Base-by-base conservation (phyloP, 2,329 filamentous ascomycete species). In the Fusarium chlamydosporum region DNA sequence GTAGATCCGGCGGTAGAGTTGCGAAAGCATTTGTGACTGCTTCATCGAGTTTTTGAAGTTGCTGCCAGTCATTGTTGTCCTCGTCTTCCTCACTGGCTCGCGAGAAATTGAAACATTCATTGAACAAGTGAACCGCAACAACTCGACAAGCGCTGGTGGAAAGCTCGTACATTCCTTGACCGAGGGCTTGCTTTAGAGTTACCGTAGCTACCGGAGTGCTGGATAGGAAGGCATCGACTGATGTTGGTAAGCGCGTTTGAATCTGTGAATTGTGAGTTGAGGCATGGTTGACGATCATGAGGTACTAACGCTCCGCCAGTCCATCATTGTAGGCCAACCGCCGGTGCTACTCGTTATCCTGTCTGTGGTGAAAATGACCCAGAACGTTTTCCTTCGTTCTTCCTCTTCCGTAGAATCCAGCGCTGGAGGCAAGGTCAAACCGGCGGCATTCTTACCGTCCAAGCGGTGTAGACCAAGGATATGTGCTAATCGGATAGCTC, bases 291-390 rank as follows among this genome's bases (percentile, higher is more conserved):
- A 23, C 1, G 2, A 4, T 0, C 5, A 0, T 7, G 1, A 2
- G 2, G 6, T 5, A 31, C 68, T 43, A 23, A 70, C 68, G 2
- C 59, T 70, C 8, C 64, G 65, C 60, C 52, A 87, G 65, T 96
- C 91, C 46, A 96, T 88, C 23, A 88, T 82, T 81, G 92, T 90
- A 0, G 93, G 93, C 93, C 93, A 97, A 1, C 93, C 93, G 7
- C 92, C 95, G n/a, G 92, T 93, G 41, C 94, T 91, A 72, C 91
- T 93, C 4, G 91, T 89, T 79, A 94, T 94, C 40, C 91, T 86
- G 75, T 97, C 93, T 38, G 91, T 84, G 68, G 89, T 91, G 70
- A 94, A 96, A 1, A 88, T 85, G 71, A 89, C 86, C 93, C 93
- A 97, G 71, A 96, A 96, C 0, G 91, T 89, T 65, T 94, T 85